Evolutionary conservation across 352 stramenopile genomes (phyloP), one percentile per base, ranked within the genome.

Genomic region (Saprolegnia parasitica): DNA sequence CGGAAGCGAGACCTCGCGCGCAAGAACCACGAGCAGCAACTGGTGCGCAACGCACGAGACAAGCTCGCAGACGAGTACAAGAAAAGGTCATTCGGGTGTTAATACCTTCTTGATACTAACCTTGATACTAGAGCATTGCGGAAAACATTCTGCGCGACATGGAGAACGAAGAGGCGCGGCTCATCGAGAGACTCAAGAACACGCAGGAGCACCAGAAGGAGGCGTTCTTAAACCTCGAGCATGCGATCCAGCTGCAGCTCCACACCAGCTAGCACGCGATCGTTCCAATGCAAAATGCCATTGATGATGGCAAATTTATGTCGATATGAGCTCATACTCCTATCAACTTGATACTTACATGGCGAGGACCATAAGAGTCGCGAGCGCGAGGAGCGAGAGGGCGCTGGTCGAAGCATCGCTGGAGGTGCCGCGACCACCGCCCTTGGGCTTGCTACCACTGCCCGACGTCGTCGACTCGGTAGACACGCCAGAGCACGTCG

Each of bases 101-200:
- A n/a, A n/a, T 3, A 47, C 39, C 21, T 0, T 37, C 8, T 56
- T 8, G 18, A 37, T n/a, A 6, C 40, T 40, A 20, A 49, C 23
- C n/a, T 42, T 37, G 29, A n/a, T 21, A 35, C n/a, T 16, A 50
- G 21, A 64, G 49, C 24, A 55, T 84, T 45, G 84, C 83, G 13
- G 79, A 91, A 56, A 79, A 78, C 32, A 77, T 86, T 18, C 86
- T 91, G 65, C 68, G 82, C 45, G 72, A 86, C 32, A 88, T 91
- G 82, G 82, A 89, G 39, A 67, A 65, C 1, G 81, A 91, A 26
- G 82, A 91, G 24, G 67, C 74, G 16, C 72, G 81, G 42, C 65
- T 91, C 57, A 87, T 91, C 46, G 82, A 86, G 32, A 80, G 78
- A 23, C 70, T 91, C 35, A 75, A 80, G 5, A 58, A 87, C 15